Evolutionary conservation across 768 basidiomycete genomes (phyloP).

Genomic region (Kwoniella europaea): DNA sequence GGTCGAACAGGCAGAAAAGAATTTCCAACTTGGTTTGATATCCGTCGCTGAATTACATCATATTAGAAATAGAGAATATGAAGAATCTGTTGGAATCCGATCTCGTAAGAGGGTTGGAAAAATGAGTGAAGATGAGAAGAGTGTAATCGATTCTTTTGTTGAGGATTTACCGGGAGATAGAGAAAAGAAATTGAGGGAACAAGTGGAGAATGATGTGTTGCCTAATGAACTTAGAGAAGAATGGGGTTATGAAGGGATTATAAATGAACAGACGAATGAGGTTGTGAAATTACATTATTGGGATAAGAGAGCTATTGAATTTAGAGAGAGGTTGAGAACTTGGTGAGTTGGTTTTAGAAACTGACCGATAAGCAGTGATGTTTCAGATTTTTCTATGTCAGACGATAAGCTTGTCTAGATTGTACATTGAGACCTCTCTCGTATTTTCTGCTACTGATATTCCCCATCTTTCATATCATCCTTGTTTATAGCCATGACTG

Average conservation of each 20-base stretch:
- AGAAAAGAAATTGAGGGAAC: conserved; percentile 35
- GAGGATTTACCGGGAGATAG: conserved; percentile 41
- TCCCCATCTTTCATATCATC: too few relatives aligned
- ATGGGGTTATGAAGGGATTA: conserved; percentile 33
- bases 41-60: conserved; percentile 27
- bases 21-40: conserved; percentile 25
- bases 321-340: conserved; percentile 54
- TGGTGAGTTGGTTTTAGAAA: conserved; percentile 42
- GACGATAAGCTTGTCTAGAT: too few relatives aligned
- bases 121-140: conserved; percentile 34
- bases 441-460: too few relatives aligned
- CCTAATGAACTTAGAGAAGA: conserved; percentile 26
- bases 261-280: conserved; percentile 31
- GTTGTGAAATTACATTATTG: conserved; percentile 36
- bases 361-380: too few relatives aligned
- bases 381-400: too few relatives aligned
- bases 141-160: conserved; percentile 37
- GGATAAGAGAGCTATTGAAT: conserved; percentile 53
- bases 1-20: conserved; percentile 11
- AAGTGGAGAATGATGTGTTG: conserved; percentile 42
- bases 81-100: conserved; percentile 35
- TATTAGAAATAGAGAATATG: conserved; percentile 35
- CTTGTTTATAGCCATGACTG: too few relatives aligned
- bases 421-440: too few relatives aligned
- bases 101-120: conserved; percentile 35